These are phyloP conservation scores for Holtermannia corniformis DNA, from an alignment of 768 basidiomycete genomes.

Conservation along the genomic window DNA sequence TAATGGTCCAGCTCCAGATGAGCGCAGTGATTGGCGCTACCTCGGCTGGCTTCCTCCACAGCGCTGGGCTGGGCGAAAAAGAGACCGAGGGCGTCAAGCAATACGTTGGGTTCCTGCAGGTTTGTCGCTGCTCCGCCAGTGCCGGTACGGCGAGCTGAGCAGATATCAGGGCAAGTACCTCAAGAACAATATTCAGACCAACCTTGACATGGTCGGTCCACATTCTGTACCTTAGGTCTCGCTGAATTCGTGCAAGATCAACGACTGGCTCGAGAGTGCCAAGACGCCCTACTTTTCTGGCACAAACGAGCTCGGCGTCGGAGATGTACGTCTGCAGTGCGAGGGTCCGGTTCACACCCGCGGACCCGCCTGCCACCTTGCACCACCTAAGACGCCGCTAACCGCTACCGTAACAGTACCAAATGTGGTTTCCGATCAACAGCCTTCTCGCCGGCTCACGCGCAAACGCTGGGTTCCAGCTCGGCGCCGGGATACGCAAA, in stretches of 20 bases:
- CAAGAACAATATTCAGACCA: neutral
- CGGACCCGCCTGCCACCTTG: neutral
- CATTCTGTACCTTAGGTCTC: neutral
- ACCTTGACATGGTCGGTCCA: constrained; percentile 7
- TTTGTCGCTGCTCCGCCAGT: neutral
- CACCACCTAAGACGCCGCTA: neutral
- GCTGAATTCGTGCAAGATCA: constrained; percentile 24
- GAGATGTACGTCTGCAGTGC: constrained; percentile 22
- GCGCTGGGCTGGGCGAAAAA: neutral
- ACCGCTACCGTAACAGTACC: constrained; percentile 17
- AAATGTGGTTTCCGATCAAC: constrained; percentile 35
- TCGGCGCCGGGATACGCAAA: constrained; percentile 13
- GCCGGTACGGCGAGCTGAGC: no score
- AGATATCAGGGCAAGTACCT: neutral
- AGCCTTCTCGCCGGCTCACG: constrained; percentile 18
- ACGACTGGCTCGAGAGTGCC: constrained; percentile 25
- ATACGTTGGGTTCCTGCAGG: constrained; percentile 6
- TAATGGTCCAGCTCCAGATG: constrained; percentile 32
- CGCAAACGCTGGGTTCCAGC: constrained; percentile 14
- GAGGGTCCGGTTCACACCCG: neutral
- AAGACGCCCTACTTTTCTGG: constrained; percentile 29
- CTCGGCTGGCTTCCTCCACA: neutral
- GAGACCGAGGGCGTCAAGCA: constrained; percentile 2
- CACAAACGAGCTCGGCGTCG: constrained; percentile 24
- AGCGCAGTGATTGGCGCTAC: constrained; percentile 10